Evolutionary conservation across 129 eudicot genomes (phyloP), one percentile per base, ranked within the genome.

Genomic region (Kitagawia praeruptora): DNA sequence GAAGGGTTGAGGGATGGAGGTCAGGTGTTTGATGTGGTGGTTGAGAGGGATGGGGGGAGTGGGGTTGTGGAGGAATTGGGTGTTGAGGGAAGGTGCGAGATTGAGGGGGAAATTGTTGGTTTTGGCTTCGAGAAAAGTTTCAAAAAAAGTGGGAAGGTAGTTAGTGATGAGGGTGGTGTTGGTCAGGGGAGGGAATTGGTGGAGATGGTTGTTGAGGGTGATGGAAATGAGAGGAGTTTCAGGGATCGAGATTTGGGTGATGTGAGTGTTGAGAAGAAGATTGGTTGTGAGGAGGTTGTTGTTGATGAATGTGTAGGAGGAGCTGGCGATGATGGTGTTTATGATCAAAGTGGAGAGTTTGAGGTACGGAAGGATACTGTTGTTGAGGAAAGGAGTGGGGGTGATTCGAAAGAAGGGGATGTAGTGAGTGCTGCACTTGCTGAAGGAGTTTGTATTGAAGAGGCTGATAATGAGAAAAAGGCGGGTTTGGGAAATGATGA

Each of bases 151-250:
- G 41, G 14, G 23, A 14, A 34, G 41, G 14, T 67, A 41, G 18
- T 67, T 13, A 13, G 40, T 66, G 71, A 28, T 61, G 69, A 61
- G 7, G 84, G 41, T 41, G 78, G 81, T 21, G 74, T 54, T 9
- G 42, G 37, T n/a, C 56, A 42, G 67, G 28, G 28, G 46, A 40
- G 39, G 8, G 61, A 9, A n/a, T 25, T 41, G 54, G 54, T 44
- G 56, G 77, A 44, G 48, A 40, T 74, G 77, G 49, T 74, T 54
- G n/a, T 37, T 53, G 80, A 54, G 49, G n/a, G 19, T 53, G 18
- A 34, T 19, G 70, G 18, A n/a, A 74, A 44, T 41, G 53, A 74
- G 7, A 14, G 21, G 48, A 14, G 14, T 74, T 44, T 23, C 3
- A 11, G 4, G 38, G 14, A 74, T 74, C 31, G 3, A n/a, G 54